Conservation (phyloP, 192 early-diverging fungal species). For the Chytriomyces sp. region DNA sequence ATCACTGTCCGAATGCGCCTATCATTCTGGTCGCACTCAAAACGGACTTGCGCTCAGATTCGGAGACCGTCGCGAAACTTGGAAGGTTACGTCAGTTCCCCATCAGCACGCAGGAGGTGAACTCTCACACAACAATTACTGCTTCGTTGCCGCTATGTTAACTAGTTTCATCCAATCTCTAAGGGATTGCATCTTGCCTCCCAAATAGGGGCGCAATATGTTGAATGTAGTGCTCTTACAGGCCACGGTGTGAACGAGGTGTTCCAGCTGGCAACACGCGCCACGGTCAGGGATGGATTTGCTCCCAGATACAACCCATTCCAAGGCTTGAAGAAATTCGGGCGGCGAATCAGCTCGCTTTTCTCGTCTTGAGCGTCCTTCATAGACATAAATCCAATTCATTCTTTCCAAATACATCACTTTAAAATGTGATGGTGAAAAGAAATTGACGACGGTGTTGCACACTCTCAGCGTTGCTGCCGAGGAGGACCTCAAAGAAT, state of each 20-base stretch:
- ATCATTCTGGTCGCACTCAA: slow-evolving; percentile 39
- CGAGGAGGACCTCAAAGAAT: too few species aligned
- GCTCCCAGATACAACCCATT: not conserved
- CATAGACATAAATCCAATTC: too few species aligned
- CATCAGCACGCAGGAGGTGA: not conserved
- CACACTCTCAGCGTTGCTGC: too few species aligned
- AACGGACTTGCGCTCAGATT: slow-evolving; percentile 29
- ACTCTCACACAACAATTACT: not conserved
- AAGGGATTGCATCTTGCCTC: slow-evolving; percentile 66
- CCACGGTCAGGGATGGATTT: slow-evolving; percentile 55
- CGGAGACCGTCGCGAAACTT: not conserved
- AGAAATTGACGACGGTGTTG: too few species aligned
- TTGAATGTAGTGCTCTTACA: slow-evolving; percentile 88
- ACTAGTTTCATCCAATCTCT: not conserved
- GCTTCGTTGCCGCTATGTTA: not conserved
- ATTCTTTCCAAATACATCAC: too few species aligned
- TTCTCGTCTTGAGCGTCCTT: too few species aligned
- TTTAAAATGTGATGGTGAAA: too few species aligned
- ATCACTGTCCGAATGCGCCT: slow-evolving; percentile 30
- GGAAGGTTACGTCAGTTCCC: not conserved
- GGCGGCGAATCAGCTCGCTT: not conserved
- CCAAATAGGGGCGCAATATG: slow-evolving; percentile 79
- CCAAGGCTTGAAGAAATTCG: not conserved
- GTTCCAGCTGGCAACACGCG: slow-evolving; percentile 84
- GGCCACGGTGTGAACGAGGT: slow-evolving; percentile 81